Evolutionary conservation across 2,329 filamentous ascomycete genomes (phyloP), one percentile per base, ranked within the genome.

Genomic region (Alternaria arborescens): DNA sequence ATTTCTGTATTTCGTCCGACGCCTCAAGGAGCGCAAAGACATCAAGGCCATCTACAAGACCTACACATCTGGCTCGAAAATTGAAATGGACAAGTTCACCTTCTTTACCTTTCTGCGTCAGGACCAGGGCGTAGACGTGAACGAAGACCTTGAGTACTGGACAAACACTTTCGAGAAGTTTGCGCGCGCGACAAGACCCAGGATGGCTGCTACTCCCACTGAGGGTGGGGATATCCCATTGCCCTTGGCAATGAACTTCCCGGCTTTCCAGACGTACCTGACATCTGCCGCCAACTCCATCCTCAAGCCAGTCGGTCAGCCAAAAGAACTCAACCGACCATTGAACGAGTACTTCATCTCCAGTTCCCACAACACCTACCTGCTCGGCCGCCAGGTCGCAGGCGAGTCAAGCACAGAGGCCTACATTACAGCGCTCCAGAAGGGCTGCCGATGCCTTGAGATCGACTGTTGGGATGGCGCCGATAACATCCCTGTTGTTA

Each of bases 261-360:
- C 90, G 41, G 91, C 89, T 1, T 92, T 99, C 70, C 88, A 92
- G 28, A 87, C 87, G 11, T 79, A 74, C 57, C 65, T 79, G 52
- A 74, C 71, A 4, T 79, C 77, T 14, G 61, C 72, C 52, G 68
- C 88, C 69, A 97, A 96, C 72, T 84, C 87, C 2, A 84, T 91
- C 3, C 85, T 93, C 42, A 80, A 85, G 28, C 85, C 86, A 42
- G 84, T 86, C 62, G 85, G 87, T n/a, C 79, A 86, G 12, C 81
- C 87, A 28, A 87, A 88, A 56, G 82, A 82, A 6, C 87, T 97
- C 55, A 89, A 97, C 73, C 88, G 91, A 24, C 95, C 95, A 0
- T 83, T 98, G 77, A 97, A 97, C 76, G 94, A 98, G 76, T 99
- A 99, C 79, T 97, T 93, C 82, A 95, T 99, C 68, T 98, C 94